Base-by-base conservation (phyloP, 2,329 filamentous ascomycete genomes). In the Trichophyton simii region DNA sequence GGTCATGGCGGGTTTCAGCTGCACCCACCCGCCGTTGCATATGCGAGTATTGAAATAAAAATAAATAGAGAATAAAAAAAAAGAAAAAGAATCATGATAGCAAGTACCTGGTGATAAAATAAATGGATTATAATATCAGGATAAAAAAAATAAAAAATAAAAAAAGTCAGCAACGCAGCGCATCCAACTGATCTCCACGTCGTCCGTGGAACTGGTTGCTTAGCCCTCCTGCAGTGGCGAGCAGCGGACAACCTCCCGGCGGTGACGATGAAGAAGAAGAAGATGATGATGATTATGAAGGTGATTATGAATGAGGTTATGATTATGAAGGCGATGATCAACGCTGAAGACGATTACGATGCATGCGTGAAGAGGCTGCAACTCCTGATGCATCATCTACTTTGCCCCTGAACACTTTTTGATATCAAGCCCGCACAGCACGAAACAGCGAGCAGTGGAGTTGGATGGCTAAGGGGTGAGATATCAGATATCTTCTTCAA, bases 21-120 rank as follows among this genome's bases (percentile, higher is more conserved):
- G 67, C 67, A 68, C 61, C 65, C 61, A 67, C 63, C 67, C 67
- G 67, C 65, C 60, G 61, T 64, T 67, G 67, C 67, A 68, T 68
- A 68, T 68, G 67, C 67, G 63, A 68, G 66, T 67, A 63, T 65
- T 62, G 25, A 44, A 57, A 57, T 44, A 44, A n/a, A 44, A n/a
- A 44, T 44, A 42, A n/a, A 42, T 38, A 62, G n/a, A 38, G 18
- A 57, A 57, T 46, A 54, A 59, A 62, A 58, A 58, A 41, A 58
- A 41, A 57, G 20, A 13, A 42, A 8, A 58, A 54, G 22, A 11
- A 52, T 28, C 25, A 28, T 28, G 25, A 28, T 28, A 28, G 1
- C 6, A 28, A 28, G 25, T 28, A 28, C 25, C 25, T 25, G 5
- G 25, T 25, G 25, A 25, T 25, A 34, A 55, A 55, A 31, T 52